phyloP scores from a whole-genome alignment of 257 asterid genomes.

The Solanum infundibuliforme region DNA sequence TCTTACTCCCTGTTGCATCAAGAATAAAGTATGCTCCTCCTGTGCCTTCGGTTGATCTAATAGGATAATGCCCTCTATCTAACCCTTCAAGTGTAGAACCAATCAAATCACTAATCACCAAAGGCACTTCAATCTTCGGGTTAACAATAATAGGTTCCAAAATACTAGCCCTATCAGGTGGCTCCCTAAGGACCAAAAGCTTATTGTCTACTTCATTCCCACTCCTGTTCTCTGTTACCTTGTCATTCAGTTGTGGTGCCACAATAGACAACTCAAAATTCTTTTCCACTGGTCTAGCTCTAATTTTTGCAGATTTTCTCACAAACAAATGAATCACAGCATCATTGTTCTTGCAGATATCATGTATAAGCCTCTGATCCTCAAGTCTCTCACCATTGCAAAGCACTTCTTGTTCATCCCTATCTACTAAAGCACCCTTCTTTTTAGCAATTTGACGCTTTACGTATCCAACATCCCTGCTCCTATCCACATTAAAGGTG shows the following conservation, averaged over 20 bases:
- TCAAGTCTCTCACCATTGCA: constrained; percentile 60
- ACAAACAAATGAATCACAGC: constrained; percentile 84
- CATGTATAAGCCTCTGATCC: constrained; percentile 66
- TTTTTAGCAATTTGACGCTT: constrained; percentile 57
- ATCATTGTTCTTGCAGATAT: constrained; percentile 49
- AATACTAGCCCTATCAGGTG: constrained; percentile 25
- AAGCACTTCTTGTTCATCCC: constrained; percentile 66
- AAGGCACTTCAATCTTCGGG: constrained; percentile 53
- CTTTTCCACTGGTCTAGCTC: constrained; percentile 57
- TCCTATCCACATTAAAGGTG: constrained; percentile 58
- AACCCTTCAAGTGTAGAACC: constrained; percentile 47
- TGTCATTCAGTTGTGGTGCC: constrained; percentile 24
- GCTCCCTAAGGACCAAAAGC: constrained; percentile 20
- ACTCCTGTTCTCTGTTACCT: constrained; percentile 7
- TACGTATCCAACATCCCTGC: constrained; percentile 60
- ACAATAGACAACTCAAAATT: constrained; percentile 60
- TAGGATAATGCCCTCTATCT: constrained; percentile 48
- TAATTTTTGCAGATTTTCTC: constrained; percentile 57
- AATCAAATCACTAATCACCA: constrained; percentile 40
- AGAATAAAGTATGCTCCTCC: constrained; percentile 91
- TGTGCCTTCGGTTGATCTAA: constrained; percentile 77
- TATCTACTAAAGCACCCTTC: constrained; percentile 10
- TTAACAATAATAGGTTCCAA: constrained; percentile 67
- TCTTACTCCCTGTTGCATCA: constrained; percentile 45
- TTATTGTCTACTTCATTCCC: constrained; percentile 20